Evolutionary conservation across 2,329 filamentous ascomycete genomes (phyloP).

Genomic region (Daldinia eschscholtzii): DNA sequence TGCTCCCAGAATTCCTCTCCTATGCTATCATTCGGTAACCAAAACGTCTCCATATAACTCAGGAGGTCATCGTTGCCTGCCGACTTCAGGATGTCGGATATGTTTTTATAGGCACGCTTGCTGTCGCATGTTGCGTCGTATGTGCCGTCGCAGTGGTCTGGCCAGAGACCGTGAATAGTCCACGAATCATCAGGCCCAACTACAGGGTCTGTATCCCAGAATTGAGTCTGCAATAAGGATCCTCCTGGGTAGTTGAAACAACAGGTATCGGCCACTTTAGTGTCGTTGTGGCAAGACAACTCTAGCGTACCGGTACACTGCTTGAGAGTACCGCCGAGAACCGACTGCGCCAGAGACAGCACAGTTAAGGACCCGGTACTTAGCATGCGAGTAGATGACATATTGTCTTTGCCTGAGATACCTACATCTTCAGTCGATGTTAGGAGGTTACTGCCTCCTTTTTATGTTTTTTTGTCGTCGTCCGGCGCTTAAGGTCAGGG

Average conservation of each 20-base stretch:
- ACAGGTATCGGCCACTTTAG: slow-evolving; percentile 67
- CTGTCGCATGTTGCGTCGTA: slow-evolving; percentile 76
- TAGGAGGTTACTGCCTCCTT: background rate
- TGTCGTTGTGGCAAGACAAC: slow-evolving; percentile 46
- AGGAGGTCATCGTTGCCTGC: slow-evolving; percentile 64
- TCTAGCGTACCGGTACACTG: slow-evolving; percentile 26
- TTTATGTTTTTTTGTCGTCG: slow-evolving; percentile 21
- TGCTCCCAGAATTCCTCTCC: slow-evolving; percentile 78
- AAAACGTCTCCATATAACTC: slow-evolving; percentile 76
- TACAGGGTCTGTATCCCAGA: slow-evolving; percentile 77
- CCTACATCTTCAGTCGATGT: slow-evolving; percentile 10
- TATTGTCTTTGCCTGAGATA: slow-evolving; percentile 13
- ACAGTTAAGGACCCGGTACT: slow-evolving; percentile 22
- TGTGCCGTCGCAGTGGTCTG: slow-evolving; percentile 76
- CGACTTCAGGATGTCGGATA: slow-evolving; percentile 69
- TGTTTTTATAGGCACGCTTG: slow-evolving; percentile 72
- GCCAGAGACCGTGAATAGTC: slow-evolving; percentile 80
- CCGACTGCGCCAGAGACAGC: slow-evolving; percentile 24
- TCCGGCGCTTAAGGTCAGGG: slow-evolving; percentile 24
- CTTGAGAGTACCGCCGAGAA: slow-evolving; percentile 29
- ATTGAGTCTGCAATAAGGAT: slow-evolving; percentile 79
- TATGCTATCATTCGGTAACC: slow-evolving; percentile 76
- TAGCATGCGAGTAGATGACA: slow-evolving; percentile 29
- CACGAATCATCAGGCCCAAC: slow-evolving; percentile 77
- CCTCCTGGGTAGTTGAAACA: slow-evolving; percentile 81